A percentile compares a stretch with the other conserved stretches of the same genome.
Evolutionary conservation across 257 asterid genomes (phyloP).

Genomic region (Salvia miltiorrhiza): DNA sequence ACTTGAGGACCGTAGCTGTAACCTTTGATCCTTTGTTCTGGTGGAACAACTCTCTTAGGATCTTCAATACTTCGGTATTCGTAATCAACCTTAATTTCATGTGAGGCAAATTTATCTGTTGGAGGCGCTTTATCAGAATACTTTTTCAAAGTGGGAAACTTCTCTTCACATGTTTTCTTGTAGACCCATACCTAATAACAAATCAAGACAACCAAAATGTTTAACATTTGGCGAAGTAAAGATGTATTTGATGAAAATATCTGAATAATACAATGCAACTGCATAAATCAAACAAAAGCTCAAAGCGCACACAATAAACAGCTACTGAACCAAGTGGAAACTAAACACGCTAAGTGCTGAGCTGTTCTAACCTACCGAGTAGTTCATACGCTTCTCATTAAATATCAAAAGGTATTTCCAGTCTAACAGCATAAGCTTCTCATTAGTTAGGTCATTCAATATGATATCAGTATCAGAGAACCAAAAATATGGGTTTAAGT

Average conservation of each 20-base stretch:
- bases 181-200: constrained; percentile 83
- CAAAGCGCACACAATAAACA: neutral
- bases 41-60: constrained; percentile 74
- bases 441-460: neutral
- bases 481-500: neutral
- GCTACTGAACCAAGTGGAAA: neutral
- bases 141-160: constrained; percentile 80
- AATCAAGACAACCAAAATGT: constrained; percentile 14
- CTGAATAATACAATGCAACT: neutral
- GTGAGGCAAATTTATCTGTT: constrained; percentile 90
- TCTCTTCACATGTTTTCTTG: constrained; percentile 93
- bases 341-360: neutral
- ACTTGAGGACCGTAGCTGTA: constrained; percentile 97
- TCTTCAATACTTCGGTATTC: constrained; percentile 67
- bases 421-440: neutral
- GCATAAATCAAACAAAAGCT: constrained; percentile 12
- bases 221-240: constrained; percentile 5
- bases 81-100: constrained; percentile 78
- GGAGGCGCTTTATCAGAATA: constrained; percentile 91
- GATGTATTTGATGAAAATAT: constrained; percentile 7
- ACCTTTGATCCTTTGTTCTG: constrained; percentile 95
- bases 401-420: neutral
- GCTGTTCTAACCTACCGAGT: no score
- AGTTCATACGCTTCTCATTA: no score
- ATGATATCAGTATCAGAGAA: neutral